Evolutionary conservation across 129 eudicot species (phyloP), one percentile per base, ranked within the genome.

Genomic region (Pittosporum tobira): DNA sequence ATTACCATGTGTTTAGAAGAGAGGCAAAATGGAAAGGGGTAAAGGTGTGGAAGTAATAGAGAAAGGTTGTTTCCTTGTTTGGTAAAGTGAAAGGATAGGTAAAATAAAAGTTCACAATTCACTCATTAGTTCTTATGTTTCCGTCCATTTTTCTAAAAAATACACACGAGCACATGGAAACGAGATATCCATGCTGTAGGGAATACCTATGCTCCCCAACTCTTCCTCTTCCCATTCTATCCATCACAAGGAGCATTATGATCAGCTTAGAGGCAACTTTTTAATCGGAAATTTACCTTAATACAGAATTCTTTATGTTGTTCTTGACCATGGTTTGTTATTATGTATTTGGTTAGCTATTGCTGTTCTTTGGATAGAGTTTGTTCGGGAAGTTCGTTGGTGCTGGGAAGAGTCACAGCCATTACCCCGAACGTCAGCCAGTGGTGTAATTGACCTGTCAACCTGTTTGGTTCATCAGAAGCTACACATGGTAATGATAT

Each of bases 361-460:
- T 73, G 85, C 99, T 42, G 89, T 81, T 46, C 84, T 91, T 59
- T 91, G 99, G 99, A 91, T 91, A 71, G 99, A 91, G 76, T 87
- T 87, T 81, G 88, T 87, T 28, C 78, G 96, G 57, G 99, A 91
- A 74, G 85, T 91, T 64, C 94, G 96, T 65, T 91, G 99, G 99
- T 91, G 71, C 58, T 91, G 99, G 99, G 99, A 91, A 75, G 99
- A 91, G 71, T 81, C 83, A 47, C 94, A 86, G 49, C 88, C 99
- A 52, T 58, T 91, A 68, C 99, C 99, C 30, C 80, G 94, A 50
- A 81, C 84, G 82, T 78, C 77, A 30, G 20, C 75, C 52, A 67
- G 58, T 47, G 83, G 81, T 24, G 52, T 66, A 46, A 75, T 91
- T 61, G 96, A 83, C 73, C 77, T 91, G 14, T 87, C 99, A 51